These are phyloP conservation scores for Phytophthora tentaculata DNA, from an alignment of 352 stramenopile genomes.

Conservation along the genomic window DNA sequence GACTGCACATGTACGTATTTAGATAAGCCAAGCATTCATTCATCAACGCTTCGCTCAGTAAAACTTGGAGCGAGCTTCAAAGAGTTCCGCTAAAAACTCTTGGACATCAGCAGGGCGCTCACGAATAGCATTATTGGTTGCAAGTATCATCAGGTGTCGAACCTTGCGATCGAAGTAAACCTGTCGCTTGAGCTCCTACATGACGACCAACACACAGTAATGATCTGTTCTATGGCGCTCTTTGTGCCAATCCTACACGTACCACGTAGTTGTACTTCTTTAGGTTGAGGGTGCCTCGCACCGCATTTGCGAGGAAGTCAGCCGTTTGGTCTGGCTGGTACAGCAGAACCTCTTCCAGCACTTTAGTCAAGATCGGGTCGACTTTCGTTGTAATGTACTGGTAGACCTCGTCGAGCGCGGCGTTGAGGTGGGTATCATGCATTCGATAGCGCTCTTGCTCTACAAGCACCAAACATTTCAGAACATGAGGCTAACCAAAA, in stretches of 20 bases:
- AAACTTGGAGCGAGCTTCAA: conserved; percentile 72
- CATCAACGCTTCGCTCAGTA: conserved; percentile 34
- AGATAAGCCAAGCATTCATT: too few species aligned
- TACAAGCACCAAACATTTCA: conserved; percentile 24
- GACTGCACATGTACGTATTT: too few species aligned
- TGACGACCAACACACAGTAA: too few species aligned
- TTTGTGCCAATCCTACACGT: too few species aligned
- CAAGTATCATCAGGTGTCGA: conserved; percentile 67
- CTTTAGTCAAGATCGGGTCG: conserved; percentile 64
- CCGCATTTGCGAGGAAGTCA: conserved; percentile 70
- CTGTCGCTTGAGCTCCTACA: conserved; percentile 69
- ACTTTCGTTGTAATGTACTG: conserved; percentile 75
- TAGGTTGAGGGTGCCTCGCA: conserved; percentile 69
- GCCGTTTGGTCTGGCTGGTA: conserved; percentile 79
- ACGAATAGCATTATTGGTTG: conserved; percentile 65
- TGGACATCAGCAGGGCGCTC: conserved; percentile 61
- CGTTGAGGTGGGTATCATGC: conserved; percentile 58
- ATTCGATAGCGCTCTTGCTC: conserved; percentile 66
- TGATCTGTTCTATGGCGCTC: too few species aligned
- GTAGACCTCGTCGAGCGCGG: conserved; percentile 63
- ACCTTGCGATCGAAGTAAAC: conserved; percentile 82
- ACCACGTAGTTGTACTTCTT: conserved; percentile 82
- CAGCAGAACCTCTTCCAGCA: conserved; percentile 72
- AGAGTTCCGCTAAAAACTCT: conserved; percentile 70
- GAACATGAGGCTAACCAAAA: not conserved